These are phyloP conservation scores for Malania oleifera DNA, from an alignment of 164 flowering plant genomes.

Conservation along the genomic window DNA sequence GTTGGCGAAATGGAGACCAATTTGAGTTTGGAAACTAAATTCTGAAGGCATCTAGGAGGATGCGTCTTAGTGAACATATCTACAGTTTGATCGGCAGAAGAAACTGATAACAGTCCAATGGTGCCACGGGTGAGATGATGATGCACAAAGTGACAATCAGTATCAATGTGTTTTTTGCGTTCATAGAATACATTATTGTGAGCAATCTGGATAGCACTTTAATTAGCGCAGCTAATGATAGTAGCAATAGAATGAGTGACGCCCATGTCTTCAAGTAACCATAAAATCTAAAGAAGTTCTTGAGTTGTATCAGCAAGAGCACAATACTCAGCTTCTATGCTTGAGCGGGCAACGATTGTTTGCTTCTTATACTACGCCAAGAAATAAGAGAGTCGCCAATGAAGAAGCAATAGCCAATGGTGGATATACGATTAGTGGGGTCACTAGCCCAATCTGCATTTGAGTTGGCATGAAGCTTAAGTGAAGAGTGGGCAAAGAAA, in stretches of 20 bases:
- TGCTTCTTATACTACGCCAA: background rate
- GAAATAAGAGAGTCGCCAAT: background rate
- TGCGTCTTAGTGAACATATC: background rate
- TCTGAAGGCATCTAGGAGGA: background rate
- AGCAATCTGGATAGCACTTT: background rate
- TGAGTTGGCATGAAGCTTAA: background rate
- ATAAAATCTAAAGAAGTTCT: background rate
- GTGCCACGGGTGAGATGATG: background rate
- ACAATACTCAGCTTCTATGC: background rate
- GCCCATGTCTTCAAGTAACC: background rate
- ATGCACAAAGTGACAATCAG: conserved; percentile 1
- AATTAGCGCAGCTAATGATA: background rate
- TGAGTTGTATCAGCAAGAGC: background rate
- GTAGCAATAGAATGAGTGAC: background rate
- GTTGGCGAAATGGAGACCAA: background rate
- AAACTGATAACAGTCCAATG: background rate
- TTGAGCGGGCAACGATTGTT: background rate
- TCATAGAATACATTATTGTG: conserved; percentile 1
- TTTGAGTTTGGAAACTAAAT: background rate
- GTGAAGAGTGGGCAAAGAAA: background rate
- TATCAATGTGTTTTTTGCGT: background rate
- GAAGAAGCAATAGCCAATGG: background rate
- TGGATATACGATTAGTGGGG: background rate
- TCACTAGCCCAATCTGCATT: background rate
- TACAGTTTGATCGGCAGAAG: background rate